A percentile compares a stretch with the other conserved stretches of the same genome.
Evolutionary conservation across 208 protist species (phyloP).

Genomic region (Leishmania aethiopica): DNA sequence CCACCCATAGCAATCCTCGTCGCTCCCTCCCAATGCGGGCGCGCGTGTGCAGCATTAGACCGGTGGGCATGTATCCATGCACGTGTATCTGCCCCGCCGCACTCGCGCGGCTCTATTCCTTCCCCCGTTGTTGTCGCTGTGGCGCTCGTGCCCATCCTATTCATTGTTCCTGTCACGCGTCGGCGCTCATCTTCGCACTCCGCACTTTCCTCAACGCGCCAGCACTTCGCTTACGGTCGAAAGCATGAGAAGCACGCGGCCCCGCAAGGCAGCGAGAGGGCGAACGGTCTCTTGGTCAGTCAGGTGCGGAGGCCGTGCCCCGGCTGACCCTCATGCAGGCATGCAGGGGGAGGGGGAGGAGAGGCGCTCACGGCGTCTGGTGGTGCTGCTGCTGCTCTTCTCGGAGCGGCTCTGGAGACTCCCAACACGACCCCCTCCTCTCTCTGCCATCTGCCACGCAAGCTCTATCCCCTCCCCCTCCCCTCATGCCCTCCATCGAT

Average conservation of each 20-base stretch:
- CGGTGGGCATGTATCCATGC: no score
- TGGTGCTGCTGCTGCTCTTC: not conserved
- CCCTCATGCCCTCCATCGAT: not conserved
- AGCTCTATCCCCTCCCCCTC: not conserved
- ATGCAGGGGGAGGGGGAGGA: not conserved
- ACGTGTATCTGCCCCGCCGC: no score
- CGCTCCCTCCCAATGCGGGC: not conserved
- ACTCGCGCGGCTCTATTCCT: no score
- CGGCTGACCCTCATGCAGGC: not conserved
- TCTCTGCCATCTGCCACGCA: not conserved
- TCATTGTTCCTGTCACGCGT: no score
- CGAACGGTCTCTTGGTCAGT: not conserved
- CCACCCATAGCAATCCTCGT: not conserved
- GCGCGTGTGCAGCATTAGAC: no score
- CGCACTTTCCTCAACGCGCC: not conserved
- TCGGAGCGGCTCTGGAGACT: not conserved
- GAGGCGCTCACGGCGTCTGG: not conserved
- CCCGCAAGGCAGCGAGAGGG: not conserved
- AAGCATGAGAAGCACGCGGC: not conserved
- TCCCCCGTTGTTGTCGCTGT: no score
- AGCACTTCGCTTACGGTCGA: not conserved
- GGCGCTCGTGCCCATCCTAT: no score
- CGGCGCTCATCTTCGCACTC: not conserved
- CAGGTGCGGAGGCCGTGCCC: not conserved
- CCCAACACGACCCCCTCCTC: not conserved